Evolutionary conservation across 805 yeast genomes (phyloP).

Genomic region (Yarrowia sp.): DNA sequence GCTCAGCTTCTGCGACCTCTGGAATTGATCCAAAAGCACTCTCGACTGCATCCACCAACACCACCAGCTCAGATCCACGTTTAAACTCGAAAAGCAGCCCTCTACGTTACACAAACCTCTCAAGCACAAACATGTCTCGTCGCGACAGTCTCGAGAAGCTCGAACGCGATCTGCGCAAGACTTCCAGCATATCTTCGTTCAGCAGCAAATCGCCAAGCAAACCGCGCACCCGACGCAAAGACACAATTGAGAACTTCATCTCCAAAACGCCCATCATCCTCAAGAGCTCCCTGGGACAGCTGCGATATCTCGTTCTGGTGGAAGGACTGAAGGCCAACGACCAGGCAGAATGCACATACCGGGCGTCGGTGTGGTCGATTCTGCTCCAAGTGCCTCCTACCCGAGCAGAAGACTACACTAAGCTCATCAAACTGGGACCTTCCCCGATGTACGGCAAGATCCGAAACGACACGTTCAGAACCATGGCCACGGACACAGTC

Average conservation of each 20-base stretch:
- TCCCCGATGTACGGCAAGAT: slow-evolving; percentile 65
- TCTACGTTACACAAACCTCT: no score
- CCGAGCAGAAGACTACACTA: slow-evolving; percentile 53
- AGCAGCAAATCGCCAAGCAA: background rate
- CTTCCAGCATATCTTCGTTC: background rate
- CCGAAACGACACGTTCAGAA: slow-evolving; percentile 80
- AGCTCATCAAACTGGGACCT: slow-evolving; percentile 55
- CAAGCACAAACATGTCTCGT: background rate
- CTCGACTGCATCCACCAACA: no score
- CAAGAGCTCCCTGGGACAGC: slow-evolving; percentile 51
- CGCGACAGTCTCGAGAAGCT: slow-evolving; percentile 14
- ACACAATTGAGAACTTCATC: slow-evolving; percentile 51
- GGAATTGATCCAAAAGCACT: no score
- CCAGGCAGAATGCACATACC: slow-evolving; percentile 53
- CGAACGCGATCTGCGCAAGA: slow-evolving; percentile 18
- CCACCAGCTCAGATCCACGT: no score
- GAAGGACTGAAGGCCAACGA: slow-evolving; percentile 43
- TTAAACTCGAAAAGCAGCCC: no score
- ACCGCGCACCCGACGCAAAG: slow-evolving; percentile 43
- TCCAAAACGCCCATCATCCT: slow-evolving; percentile 44
- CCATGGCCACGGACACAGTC: slow-evolving; percentile 67
- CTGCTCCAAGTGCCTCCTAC: slow-evolving; percentile 61
- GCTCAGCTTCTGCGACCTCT: no score
- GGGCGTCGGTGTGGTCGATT: slow-evolving; percentile 80
- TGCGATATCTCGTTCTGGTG: slow-evolving; percentile 51